Conservation (phyloP, 2,329 filamentous ascomycete genomes). For the Fusarium palustre region DNA sequence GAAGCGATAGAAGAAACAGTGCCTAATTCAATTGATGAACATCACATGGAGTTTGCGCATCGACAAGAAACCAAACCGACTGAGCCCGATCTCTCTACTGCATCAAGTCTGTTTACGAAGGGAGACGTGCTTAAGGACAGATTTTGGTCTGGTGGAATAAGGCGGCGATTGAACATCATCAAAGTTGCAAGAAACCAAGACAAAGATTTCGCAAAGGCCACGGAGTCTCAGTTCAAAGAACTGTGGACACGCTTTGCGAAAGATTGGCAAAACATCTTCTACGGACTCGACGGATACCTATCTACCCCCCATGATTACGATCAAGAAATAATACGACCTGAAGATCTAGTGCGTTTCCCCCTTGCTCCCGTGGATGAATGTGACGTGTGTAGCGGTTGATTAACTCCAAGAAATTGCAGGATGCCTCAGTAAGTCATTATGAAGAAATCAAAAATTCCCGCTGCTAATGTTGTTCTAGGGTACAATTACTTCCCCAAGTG, state of each 20-base stretch:
- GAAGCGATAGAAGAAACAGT: neutral
- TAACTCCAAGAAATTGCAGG: neutral
- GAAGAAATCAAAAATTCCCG: neutral
- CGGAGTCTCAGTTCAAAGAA: neutral
- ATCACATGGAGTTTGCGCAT: no score
- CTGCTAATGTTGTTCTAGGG: neutral
- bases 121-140: no score
- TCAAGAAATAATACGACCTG: neutral
- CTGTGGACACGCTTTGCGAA: rapidly evolving
- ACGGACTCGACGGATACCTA: neutral
- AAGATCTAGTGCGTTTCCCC: neutral
- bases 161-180: rapidly evolving
- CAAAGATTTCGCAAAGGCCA: neutral
- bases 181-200: rapidly evolving
- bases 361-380: neutral
- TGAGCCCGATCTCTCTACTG: no score
- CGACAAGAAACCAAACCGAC: no score
- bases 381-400: neutral
- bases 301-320: neutral
- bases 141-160: neutral
- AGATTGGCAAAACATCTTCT: neutral
- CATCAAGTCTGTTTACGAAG: no score
- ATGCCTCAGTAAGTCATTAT: neutral
- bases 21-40: no score
- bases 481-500: neutral